These are phyloP conservation scores for Mariannaea sp. DNA, from an alignment of 2,329 filamentous ascomycete genomes.

Conservation along the genomic window DNA sequence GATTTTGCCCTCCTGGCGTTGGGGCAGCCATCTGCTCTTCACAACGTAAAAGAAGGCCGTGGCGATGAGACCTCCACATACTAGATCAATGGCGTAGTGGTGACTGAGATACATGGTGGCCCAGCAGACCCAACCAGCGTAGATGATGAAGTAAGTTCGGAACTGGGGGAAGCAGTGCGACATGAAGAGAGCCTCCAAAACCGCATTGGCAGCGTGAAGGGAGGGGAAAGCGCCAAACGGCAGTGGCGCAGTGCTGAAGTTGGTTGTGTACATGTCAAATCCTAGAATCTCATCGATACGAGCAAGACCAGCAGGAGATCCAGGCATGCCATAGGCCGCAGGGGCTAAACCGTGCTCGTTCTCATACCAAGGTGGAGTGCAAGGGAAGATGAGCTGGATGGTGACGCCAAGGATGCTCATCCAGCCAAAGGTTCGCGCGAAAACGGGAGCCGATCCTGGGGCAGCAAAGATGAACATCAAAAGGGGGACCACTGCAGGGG, in stretches of 20 bases:
- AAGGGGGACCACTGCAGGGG: slow-evolving; percentile 76
- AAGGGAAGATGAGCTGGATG: slow-evolving; percentile 89
- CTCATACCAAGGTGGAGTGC: slow-evolving; percentile 97
- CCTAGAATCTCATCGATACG: slow-evolving; percentile 90
- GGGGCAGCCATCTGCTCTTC: slow-evolving; percentile 79
- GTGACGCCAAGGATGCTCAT: slow-evolving; percentile 87
- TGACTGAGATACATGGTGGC: slow-evolving; percentile 98
- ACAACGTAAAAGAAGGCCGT: slow-evolving; percentile 81
- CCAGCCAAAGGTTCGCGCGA: slow-evolving; percentile 87
- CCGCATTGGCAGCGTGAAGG: slow-evolving; percentile 86
- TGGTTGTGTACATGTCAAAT: slow-evolving; percentile 89
- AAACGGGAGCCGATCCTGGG: slow-evolving; percentile 82
- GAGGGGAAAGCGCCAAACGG: slow-evolving; percentile 96
- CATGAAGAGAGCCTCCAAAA: slow-evolving; percentile 90
- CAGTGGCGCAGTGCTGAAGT: slow-evolving; percentile 86
- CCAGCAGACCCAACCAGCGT: slow-evolving; percentile 96
- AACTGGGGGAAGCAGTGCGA: slow-evolving; percentile 87
- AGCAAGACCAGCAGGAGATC: slow-evolving; percentile 86
- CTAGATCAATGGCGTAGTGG: slow-evolving; percentile 93
- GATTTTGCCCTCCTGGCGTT: slow-evolving; percentile 80
- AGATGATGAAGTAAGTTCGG: slow-evolving; percentile 77
- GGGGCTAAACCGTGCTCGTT: slow-evolving; percentile 88
- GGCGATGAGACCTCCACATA: slow-evolving; percentile 80
- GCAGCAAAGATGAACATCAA: slow-evolving; percentile 88
- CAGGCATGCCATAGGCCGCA: slow-evolving; percentile 88